Evolutionary conservation across 2,329 filamentous ascomycete species (phyloP), one percentile per base, ranked within the genome.

Genomic region (Fusarium sp.): DNA sequence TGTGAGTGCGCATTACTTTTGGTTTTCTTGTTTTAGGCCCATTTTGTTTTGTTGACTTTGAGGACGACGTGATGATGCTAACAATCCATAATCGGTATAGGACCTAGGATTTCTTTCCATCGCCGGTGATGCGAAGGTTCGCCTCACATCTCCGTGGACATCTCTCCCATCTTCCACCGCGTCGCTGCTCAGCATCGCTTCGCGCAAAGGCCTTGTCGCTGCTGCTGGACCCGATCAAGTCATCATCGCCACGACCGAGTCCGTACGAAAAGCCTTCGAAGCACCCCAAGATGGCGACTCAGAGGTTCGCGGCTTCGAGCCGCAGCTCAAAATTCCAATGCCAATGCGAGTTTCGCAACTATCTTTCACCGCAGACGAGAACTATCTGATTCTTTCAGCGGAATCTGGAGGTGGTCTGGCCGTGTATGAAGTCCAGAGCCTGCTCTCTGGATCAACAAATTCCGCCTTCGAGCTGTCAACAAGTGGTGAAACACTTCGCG

Each of bases 321-420:
- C 94, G 5, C 89, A 95, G 77, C 83, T 92, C 53, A 91, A 85
- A 62, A 86, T 98, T 9, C 84, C 89, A 3, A 86, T 97, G 74
- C 88, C 92, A 12, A 86, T 89, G 75, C 90, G 91, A 72, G 87
- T 97, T 56, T 97, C 93, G 13, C 96, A 99, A 78, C 85, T 99
- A 21, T 90, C 91, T 18, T 99, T 99, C 78, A 95, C 93, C 1
- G 88, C 93, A n/a, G 93, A 97, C 75, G 97, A 98, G 77, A 89
- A 89, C 73, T 93, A 91, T 72, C 83, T 99, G 64, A 87, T 97
- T 37, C 84, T 98, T 26, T 93, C 93, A 13, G 93, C 93, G 4
- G 93, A 97, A 79, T 84, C 87, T 57, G 92, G 92, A 13, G 92
- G 93, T 34, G 93, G 94, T 7, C 82, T 99, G 65, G 91, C 92